phyloP scores from a whole-genome alignment of 2,329 filamentous ascomycete genomes.

The Sordariomycetes sp. region DNA sequence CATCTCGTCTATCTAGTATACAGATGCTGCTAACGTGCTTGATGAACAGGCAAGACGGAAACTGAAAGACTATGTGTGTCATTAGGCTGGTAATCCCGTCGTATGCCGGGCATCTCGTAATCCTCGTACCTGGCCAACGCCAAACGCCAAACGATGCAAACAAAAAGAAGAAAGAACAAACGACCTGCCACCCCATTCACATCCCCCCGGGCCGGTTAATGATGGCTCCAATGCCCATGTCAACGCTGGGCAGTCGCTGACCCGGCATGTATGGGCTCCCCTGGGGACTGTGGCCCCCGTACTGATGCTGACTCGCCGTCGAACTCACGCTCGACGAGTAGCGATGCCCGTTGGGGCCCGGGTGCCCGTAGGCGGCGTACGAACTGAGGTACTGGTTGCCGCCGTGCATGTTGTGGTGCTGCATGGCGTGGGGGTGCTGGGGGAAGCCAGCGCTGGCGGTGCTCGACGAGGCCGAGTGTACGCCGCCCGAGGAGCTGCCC shows the following conservation, averaged over 20 bases:
- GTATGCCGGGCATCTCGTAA: too few relatives aligned
- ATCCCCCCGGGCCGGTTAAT: slow-evolving; percentile 39
- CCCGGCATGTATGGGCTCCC: slow-evolving; percentile 37
- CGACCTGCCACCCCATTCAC: too few relatives aligned
- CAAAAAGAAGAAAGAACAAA: background rate
- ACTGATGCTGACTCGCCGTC: slow-evolving; percentile 26
- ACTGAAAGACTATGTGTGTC: too few relatives aligned
- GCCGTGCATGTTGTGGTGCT: slow-evolving; percentile 13
- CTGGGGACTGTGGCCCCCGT: slow-evolving; percentile 19
- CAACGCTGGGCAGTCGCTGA: slow-evolving; percentile 42
- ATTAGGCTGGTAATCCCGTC: too few relatives aligned
- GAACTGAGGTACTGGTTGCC: slow-evolving; percentile 9
- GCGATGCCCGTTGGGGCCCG: slow-evolving; percentile 19
- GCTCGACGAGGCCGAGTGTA: slow-evolving; percentile 31
- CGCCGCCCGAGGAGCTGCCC: slow-evolving; percentile 27
- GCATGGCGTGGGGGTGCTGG: slow-evolving; percentile 16
- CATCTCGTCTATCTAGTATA: too few relatives aligned
- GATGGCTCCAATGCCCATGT: slow-evolving; percentile 53
- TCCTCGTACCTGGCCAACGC: too few relatives aligned
- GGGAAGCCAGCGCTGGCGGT: slow-evolving; percentile 17
- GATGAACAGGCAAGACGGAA: too few relatives aligned
- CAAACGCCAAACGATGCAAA: background rate
- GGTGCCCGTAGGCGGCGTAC: slow-evolving; percentile 15
- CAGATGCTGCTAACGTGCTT: too few relatives aligned
- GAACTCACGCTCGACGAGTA: slow-evolving; percentile 48